A percentile compares a stretch with the other conserved stretches of the same genome.
Conservation (phyloP, 331 rosid species). For the Quercus lobata region DNA sequence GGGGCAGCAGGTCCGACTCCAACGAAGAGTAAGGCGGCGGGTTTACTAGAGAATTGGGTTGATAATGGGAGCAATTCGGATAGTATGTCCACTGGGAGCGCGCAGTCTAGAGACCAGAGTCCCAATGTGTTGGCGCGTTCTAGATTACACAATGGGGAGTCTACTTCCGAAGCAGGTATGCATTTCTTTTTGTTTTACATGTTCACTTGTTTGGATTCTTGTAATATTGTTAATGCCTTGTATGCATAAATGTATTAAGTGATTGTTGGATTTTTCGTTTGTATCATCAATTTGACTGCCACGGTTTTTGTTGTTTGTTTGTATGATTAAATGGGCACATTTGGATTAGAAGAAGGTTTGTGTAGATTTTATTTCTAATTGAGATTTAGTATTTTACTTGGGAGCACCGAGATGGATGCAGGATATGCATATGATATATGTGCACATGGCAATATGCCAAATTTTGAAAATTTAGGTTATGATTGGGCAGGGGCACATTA, state of each 20-base stretch:
- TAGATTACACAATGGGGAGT: conserved; percentile 62
- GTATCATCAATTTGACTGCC: background rate
- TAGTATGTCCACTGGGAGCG: conserved; percentile 50
- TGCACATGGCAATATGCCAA: too few relatives aligned
- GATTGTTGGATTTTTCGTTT: background rate
- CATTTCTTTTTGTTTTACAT: background rate
- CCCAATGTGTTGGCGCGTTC: conserved; percentile 54
- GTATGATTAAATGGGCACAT: too few relatives aligned
- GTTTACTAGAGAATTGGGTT: conserved; percentile 46
- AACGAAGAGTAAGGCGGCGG: conserved; percentile 26
- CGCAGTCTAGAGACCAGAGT: conserved; percentile 58
- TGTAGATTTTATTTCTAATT: too few relatives aligned
- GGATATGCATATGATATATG: too few relatives aligned
- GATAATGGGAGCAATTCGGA: conserved; percentile 59
- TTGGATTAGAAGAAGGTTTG: too few relatives aligned
- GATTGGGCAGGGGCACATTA: too few relatives aligned
- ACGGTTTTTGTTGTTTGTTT: background rate
- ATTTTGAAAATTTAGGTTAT: too few relatives aligned
- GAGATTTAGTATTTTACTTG: too few relatives aligned
- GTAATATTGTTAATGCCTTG: too few relatives aligned
- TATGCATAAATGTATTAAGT: too few relatives aligned
- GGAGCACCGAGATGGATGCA: too few relatives aligned
- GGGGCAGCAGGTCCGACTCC: background rate
- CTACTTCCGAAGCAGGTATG: conserved; percentile 68
- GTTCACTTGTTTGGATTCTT: background rate